Base-by-base conservation (phyloP, 805 yeast genomes). In the Candida berthetii region DNA sequence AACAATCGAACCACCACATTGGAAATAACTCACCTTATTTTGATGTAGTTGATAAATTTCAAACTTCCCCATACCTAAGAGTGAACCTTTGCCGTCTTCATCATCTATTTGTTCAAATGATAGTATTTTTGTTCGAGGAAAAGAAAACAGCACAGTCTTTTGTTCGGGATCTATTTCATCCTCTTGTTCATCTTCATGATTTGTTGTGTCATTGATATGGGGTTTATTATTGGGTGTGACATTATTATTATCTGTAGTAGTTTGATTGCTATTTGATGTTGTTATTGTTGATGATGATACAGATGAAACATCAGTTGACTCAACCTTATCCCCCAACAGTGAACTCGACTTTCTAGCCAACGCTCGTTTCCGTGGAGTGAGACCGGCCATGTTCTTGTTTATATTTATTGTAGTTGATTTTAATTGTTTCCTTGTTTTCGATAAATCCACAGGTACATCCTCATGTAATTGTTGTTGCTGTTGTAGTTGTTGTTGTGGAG, bases 1-100 rank as follows among this genome's bases (percentile, higher is more conserved):
- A 2, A 85, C 74, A 31, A 86, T 75, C 5, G 78, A 67, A 10
- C 60, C 38, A 0, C 85, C 89, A 61, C 88, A 82, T 11, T 78
- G 74, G 33, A 82, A 54, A 54, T 80, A 82, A 1, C 81, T 73
- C 8, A 79, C 80, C 43, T 66, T 70, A 16, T 78, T 75, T 44
- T 72, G 72, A 48, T 75, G 78, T 22, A 81, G 62, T 54, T 77
- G 80, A 48, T 77, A 82, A 2, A 82, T 64, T 49, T 78, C 78
- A 40, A 82, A 68, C 35, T 59, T 64, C 2, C 89, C 89, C 44
- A 76, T 78, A 1, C 83, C 79, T 24, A 82, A 52, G n/a, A 78
- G 54, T 34, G 74, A 60, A 0, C 82, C 83, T 1, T 52, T 53
- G 7, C 27, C 38, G 1, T 46, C 18, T 13, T 37, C 31, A 13